phyloP scores from a whole-genome alignment of 495 filamentous ascomycete genomes.

The Lepraria neglecta region DNA sequence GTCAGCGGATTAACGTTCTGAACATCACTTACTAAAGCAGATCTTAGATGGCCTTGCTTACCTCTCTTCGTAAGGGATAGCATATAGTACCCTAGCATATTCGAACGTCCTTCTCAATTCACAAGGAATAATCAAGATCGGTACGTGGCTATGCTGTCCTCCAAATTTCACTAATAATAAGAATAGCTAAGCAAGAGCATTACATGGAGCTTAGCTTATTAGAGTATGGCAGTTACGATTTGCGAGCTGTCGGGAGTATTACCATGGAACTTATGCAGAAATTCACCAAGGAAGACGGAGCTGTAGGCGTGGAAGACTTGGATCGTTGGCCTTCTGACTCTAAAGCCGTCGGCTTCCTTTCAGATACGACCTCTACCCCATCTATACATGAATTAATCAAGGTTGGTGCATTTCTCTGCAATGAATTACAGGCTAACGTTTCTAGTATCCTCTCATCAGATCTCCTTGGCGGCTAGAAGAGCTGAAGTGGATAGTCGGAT shows the following conservation, averaged over 20 bases:
- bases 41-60: not conserved
- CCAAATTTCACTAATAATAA: not conserved
- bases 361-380: conserved; percentile 26
- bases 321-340: conserved; percentile 24
- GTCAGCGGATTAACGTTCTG: not conserved
- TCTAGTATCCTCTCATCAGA: not conserved
- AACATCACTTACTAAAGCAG: not conserved
- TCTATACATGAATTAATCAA: conserved; percentile 28
- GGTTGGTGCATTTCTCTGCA: conserved; percentile 13
- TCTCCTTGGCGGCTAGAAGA: not conserved
- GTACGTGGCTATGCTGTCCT: not conserved
- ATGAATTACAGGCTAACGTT: not conserved
- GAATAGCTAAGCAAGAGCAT: not conserved
- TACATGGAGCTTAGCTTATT: not conserved
- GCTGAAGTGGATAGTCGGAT: not conserved
- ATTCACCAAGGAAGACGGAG: conserved; percentile 35
- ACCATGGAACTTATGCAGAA: conserved; percentile 38
- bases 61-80: not conserved
- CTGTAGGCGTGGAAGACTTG: conserved; percentile 33
- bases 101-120: not conserved
- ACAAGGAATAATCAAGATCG: conserved; percentile 8
- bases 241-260: conserved; percentile 24
- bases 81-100: not conserved
- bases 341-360: conserved; percentile 29
- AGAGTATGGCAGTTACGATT: not conserved